A percentile compares a stretch with the other conserved stretches of the same genome.
Conservation (phyloP, 2,329 filamentous ascomycete species). For the Hymenoscyphus occultus region DNA sequence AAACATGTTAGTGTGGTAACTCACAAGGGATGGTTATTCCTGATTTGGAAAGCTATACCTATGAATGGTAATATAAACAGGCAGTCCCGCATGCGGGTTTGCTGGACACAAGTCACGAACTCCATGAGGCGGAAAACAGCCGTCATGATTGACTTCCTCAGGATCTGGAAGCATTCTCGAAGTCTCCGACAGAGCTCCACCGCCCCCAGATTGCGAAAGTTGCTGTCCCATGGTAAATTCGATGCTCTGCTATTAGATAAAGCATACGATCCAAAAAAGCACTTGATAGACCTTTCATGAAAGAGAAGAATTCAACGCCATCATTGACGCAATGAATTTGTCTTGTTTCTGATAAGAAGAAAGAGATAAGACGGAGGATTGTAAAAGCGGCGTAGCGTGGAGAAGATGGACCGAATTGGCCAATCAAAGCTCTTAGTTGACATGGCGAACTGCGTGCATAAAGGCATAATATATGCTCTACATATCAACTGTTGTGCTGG, state of each 20-base stretch:
- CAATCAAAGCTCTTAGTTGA: neutral
- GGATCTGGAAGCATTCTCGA: slow-evolving; percentile 22
- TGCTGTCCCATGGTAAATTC: slow-evolving; percentile 3
- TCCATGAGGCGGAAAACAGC: slow-evolving; percentile 31
- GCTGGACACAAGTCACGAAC: slow-evolving; percentile 27
- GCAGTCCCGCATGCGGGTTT: slow-evolving; percentile 46
- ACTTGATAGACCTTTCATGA: neutral
- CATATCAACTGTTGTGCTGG: neutral
- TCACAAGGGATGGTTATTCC: neutral
- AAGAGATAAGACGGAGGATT: slow-evolving; percentile 3
- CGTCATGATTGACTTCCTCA: slow-evolving; percentile 27
- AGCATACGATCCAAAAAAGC: neutral
- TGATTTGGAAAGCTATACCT: slow-evolving; percentile 39
- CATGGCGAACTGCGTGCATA: neutral
- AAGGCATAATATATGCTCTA: neutral
- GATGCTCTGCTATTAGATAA: neutral
- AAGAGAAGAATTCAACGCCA: slow-evolving; percentile 3
- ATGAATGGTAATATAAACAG: slow-evolving; percentile 77
- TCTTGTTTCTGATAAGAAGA: neutral
- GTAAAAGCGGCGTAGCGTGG: slow-evolving; percentile 7
- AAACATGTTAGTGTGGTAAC: neutral
- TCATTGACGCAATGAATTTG: neutral
- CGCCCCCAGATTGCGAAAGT: slow-evolving; percentile 6
- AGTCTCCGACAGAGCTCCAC: slow-evolving; percentile 3
- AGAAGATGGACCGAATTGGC: neutral